Percentiles rank a stretch among this genome's conserved stretches.
These are phyloP conservation scores for Emmonsiellopsis sp. DNA, from an alignment of 2,329 filamentous ascomycete genomes.

Conservation along the genomic window DNA sequence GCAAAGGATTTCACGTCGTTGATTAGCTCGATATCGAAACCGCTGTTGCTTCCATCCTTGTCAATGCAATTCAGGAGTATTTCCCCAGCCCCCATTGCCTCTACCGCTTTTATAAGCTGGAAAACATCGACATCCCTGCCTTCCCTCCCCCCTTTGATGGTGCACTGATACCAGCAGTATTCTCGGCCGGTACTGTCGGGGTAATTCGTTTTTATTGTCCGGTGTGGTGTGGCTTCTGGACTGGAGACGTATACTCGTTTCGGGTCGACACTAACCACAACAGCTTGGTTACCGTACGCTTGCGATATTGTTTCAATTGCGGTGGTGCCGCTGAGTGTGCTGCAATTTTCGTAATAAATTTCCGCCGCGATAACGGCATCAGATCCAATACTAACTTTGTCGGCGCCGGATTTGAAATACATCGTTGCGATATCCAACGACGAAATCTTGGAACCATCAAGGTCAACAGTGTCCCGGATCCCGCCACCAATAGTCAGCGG, in stretches of 20 bases:
- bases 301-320: conserved; percentile 91
- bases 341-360: conserved; percentile 67
- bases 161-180: conserved; percentile 96
- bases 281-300: conserved; percentile 92
- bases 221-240: conserved; percentile 60
- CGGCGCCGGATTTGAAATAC: conserved; percentile 95
- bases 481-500: conserved; percentile 92
- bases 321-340: conserved; percentile 65
- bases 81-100: conserved; percentile 92
- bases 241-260: conserved; percentile 75
- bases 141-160: conserved; percentile 89
- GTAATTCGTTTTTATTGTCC: conserved; percentile 61
- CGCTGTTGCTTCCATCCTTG: conserved; percentile 86
- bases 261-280: conserved; percentile 91
- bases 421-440: conserved; percentile 88
- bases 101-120: conserved; percentile 77
- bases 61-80: conserved; percentile 97
- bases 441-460: conserved; percentile 74
- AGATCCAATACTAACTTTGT: conserved; percentile 94
- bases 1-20: conserved; percentile 76
- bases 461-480: conserved; percentile 85
- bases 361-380: conserved; percentile 91
- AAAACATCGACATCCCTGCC: conserved; percentile 89
- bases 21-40: conserved; percentile 90
- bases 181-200: conserved; percentile 67